Conservation (phyloP, 2,329 filamentous ascomycete species). For the Cladosporium sphaerospermum region DNA sequence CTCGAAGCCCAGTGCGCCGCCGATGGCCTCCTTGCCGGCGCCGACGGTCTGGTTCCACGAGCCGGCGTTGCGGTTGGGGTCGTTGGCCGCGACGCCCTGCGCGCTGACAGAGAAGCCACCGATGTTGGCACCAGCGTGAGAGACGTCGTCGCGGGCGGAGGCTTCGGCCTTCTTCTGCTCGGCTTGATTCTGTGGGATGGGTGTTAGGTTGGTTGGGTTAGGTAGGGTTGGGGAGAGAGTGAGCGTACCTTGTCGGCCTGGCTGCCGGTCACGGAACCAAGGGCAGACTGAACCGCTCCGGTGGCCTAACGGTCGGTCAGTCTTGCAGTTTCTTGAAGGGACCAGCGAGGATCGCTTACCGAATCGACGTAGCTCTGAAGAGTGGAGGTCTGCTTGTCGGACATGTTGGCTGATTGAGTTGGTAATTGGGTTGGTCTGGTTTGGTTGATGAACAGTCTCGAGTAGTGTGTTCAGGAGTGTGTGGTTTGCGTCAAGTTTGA, state of each 20-base stretch:
- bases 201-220: constrained; percentile 7
- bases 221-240: background rate
- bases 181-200: constrained; percentile 46
- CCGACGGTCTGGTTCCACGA: constrained; percentile 87
- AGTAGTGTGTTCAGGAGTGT: background rate
- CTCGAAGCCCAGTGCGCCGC: constrained; percentile 69
- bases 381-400: constrained; percentile 62
- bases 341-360: constrained; percentile 2
- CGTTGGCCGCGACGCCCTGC: constrained; percentile 65
- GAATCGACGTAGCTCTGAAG: constrained; percentile 64
- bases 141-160: constrained; percentile 62
- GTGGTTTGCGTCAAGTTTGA: background rate
- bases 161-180: constrained; percentile 60
- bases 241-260: constrained; percentile 55
- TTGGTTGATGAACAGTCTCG: background rate
- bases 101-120: constrained; percentile 65
- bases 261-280: constrained; percentile 70
- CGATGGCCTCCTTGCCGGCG: constrained; percentile 73
- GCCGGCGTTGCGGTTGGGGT: constrained; percentile 64
- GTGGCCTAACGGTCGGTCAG: constrained; percentile 40
- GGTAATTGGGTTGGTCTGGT: too few relatives aligned
- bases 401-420: too few relatives aligned
- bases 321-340: constrained; percentile 37
- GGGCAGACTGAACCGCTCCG: constrained; percentile 63
- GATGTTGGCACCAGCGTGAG: constrained; percentile 67